phyloP scores from a whole-genome alignment of 495 filamentous ascomycete species.

The Aspergillus nidulans region DNA sequence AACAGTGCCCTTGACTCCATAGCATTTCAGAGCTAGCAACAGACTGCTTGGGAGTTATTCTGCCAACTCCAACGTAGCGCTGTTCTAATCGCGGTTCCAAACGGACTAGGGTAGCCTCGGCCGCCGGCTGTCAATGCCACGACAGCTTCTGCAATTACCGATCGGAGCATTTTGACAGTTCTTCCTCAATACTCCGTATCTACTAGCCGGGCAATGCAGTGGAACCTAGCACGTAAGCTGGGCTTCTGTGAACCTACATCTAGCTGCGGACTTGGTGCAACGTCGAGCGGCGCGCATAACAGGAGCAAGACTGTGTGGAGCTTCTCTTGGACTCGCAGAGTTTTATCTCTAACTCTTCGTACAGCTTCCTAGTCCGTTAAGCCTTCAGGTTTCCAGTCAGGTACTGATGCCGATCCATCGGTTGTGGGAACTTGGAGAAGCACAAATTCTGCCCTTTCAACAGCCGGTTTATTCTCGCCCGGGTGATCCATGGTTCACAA shows the following conservation, averaged over 20 bases:
- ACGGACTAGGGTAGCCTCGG: too few relatives aligned
- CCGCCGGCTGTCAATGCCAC: too few relatives aligned
- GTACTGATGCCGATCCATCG: neutral
- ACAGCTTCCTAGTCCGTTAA: neutral
- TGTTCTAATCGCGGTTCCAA: too few relatives aligned
- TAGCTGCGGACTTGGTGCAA: neutral
- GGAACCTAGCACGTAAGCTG: neutral
- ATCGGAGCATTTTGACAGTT: neutral
- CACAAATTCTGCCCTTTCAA: neutral
- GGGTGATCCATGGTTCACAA: neutral
- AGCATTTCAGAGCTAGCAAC: too few relatives aligned
- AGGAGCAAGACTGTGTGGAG: neutral
- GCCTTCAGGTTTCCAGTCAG: neutral
- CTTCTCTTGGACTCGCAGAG: neutral
- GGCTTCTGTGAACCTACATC: neutral
- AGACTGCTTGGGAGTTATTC: too few relatives aligned
- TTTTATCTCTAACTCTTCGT: neutral
- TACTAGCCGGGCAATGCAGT: neutral
- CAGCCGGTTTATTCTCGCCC: neutral
- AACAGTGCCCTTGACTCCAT: too few relatives aligned
- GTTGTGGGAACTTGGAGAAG: neutral
- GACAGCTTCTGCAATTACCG: neutral
- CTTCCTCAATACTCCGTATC: neutral
- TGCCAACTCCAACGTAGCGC: too few relatives aligned
- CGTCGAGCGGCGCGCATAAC: neutral